Conservation (phyloP, 2,329 filamentous ascomycete genomes). For the Sarocladium strictum region DNA sequence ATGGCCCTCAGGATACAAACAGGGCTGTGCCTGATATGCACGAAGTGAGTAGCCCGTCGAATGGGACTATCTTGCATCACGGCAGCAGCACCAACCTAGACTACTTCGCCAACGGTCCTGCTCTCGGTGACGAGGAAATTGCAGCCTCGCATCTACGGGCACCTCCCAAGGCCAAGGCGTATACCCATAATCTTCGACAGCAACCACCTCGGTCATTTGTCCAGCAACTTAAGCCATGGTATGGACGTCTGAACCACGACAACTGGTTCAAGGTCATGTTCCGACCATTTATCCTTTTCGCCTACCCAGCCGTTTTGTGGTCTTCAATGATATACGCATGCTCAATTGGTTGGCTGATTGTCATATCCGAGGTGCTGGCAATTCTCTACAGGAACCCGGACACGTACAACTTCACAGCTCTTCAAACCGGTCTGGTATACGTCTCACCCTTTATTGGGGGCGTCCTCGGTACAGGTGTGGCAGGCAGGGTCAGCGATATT, state of each 20-base stretch:
- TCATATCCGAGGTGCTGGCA: conserved; percentile 82
- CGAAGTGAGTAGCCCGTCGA: conserved; percentile 8
- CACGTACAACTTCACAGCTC: conserved; percentile 72
- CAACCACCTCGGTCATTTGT: conserved; percentile 64
- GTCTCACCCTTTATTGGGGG: conserved; percentile 85
- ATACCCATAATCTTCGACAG: conserved; percentile 65
- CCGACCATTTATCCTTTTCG: conserved; percentile 78
- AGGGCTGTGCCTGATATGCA: neutral
- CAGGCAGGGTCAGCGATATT: conserved; percentile 79
- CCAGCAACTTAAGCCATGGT: conserved; percentile 70
- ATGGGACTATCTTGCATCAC: neutral
- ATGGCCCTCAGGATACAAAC: neutral
- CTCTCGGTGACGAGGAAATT: conserved; percentile 36
- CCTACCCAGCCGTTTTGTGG: conserved; percentile 88
- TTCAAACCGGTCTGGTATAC: conserved; percentile 82
- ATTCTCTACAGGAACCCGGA: conserved; percentile 66
- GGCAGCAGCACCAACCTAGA: conserved; percentile 19
- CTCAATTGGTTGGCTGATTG: conserved; percentile 91
- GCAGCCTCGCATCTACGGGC: conserved; percentile 27
- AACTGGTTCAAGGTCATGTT: conserved; percentile 72
- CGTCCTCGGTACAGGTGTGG: conserved; percentile 84
- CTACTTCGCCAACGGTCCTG: conserved; percentile 21
- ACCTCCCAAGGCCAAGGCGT: conserved; percentile 38
- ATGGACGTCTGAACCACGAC: conserved; percentile 72
- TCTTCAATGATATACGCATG: conserved; percentile 78